Evolutionary conservation across 768 basidiomycete species (phyloP).

Genomic region (Daedalea quercina): DNA sequence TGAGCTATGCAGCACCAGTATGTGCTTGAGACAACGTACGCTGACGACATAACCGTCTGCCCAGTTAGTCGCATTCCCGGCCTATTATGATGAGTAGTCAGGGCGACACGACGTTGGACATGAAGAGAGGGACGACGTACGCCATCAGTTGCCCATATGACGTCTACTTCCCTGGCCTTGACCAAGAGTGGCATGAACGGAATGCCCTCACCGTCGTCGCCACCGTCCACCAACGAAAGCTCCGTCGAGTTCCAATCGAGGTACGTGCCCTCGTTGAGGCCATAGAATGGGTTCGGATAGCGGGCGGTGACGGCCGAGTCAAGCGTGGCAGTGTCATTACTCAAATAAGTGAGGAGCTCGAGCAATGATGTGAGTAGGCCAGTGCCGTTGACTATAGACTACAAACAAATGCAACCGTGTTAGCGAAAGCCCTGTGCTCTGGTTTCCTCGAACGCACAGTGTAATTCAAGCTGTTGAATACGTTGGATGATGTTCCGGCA

Average conservation of each 20-base stretch:
- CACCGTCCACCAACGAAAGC: conserved; percentile 66
- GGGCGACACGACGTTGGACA: not conserved
- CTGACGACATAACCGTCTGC: conserved; percentile 11
- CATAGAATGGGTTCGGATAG: conserved; percentile 39
- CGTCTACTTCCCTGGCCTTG: conserved; percentile 60
- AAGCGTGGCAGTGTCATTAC: conserved; percentile 3
- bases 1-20: not conserved
- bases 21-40: not conserved
- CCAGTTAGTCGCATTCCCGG: conserved; percentile 37
- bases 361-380: conserved; percentile 36
- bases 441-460: conserved; percentile 9
- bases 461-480: conserved; percentile 47
- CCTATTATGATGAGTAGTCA: not conserved
- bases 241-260: conserved; percentile 43
- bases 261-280: conserved; percentile 41
- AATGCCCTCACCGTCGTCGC: conserved; percentile 62
- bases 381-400: not conserved
- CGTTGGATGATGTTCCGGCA: conserved; percentile 69
- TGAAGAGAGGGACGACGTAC: conserved; percentile 6
- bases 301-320: conserved; percentile 7
- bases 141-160: conserved; percentile 69
- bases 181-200: conserved; percentile 70
- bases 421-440: not conserved
- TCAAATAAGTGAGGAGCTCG: conserved; percentile 10
- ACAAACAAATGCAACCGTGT: not conserved